Conservation (phyloP, 225 moss, liverwort and hornwort species). For the Physcomitrellopsis africana region DNA sequence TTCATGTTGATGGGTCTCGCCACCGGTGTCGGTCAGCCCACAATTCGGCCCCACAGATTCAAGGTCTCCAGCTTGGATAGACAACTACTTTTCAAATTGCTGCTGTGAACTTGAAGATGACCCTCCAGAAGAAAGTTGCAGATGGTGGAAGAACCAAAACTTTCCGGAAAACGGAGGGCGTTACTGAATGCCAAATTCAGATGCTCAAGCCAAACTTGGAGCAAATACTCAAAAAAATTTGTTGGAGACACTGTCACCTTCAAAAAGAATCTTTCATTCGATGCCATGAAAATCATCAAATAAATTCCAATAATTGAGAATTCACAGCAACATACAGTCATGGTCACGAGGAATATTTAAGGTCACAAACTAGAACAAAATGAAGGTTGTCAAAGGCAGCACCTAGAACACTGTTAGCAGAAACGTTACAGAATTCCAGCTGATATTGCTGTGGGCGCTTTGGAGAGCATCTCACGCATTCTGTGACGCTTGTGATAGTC, state of each 20-base stretch:
- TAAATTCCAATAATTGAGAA: not conserved
- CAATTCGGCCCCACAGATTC: slow-evolving; percentile 37
- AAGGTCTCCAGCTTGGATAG: slow-evolving; percentile 32
- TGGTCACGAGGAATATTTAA: not conserved
- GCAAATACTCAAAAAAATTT: not conserved
- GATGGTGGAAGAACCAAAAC: slow-evolving; percentile 43
- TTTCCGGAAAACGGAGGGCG: not conserved
- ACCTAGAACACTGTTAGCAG: slow-evolving; percentile 87
- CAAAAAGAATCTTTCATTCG: not conserved
- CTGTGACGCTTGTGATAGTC: slow-evolving; percentile 92
- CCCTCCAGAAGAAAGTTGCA: slow-evolving; percentile 31
- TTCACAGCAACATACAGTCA: not conserved
- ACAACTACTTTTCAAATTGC: slow-evolving; percentile 44
- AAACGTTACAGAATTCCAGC: slow-evolving; percentile 75
- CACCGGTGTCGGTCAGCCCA: slow-evolving; percentile 42
- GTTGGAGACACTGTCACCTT: not conserved
- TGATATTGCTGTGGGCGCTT: slow-evolving; percentile 69
- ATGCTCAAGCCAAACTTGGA: not conserved
- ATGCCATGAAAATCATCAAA: not conserved
- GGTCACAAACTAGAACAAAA: not conserved
- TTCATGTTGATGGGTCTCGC: slow-evolving; percentile 26
- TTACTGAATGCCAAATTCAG: not conserved
- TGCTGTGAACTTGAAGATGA: slow-evolving; percentile 32
- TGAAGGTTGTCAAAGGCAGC: not conserved
- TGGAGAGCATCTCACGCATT: slow-evolving; percentile 83